Percentiles rank a stretch among this genome's conserved stretches.
Conservation (phyloP, 2,329 filamentous ascomycete genomes). For the Domatiomyces catenatus region DNA sequence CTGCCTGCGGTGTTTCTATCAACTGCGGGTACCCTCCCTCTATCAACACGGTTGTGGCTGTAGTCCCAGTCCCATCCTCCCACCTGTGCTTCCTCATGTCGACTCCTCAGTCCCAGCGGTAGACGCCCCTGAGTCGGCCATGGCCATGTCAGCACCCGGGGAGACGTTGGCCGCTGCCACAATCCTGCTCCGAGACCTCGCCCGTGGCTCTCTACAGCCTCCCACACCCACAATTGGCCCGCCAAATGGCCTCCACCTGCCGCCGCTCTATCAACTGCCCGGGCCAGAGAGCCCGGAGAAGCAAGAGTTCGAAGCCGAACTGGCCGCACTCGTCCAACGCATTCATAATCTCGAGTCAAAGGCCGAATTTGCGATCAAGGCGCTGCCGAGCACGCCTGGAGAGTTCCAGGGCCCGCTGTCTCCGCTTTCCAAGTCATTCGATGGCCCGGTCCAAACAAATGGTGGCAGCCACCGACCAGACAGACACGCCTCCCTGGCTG, state of each 20-base stretch:
- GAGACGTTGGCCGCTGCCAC: conserved; percentile 34
- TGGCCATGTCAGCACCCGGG: conserved; percentile 33
- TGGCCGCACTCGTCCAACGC: conserved; percentile 60
- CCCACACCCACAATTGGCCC: conserved; percentile 22
- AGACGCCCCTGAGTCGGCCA: conserved; percentile 16
- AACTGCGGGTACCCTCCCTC: conserved; percentile 7
- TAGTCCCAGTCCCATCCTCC: background rate
- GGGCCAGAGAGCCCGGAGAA: conserved; percentile 64
- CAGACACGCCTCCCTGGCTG: conserved; percentile 11
- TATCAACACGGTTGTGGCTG: conserved; percentile 8
- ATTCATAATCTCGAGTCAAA: conserved; percentile 72
- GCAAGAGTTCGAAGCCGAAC: conserved; percentile 62
- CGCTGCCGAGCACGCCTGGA: conserved; percentile 66
- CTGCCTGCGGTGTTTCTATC: conserved; percentile 15
- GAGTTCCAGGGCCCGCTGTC: conserved; percentile 47
- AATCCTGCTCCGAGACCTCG: conserved; percentile 31
- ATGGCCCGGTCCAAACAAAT: conserved; percentile 1
- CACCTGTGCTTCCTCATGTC: conserved; percentile 7
- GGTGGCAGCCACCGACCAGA: conserved; percentile 13
- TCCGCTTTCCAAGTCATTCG: conserved; percentile 35
- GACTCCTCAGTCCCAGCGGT: conserved; percentile 5
- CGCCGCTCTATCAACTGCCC: conserved; percentile 52
- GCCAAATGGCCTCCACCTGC: conserved; percentile 35
- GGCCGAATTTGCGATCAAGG: conserved; percentile 45
- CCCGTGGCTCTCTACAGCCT: conserved; percentile 24